Evolutionary conservation across 768 basidiomycete species (phyloP), one percentile per base, ranked within the genome.

Genomic region (Sarcomyxa edulis): DNA sequence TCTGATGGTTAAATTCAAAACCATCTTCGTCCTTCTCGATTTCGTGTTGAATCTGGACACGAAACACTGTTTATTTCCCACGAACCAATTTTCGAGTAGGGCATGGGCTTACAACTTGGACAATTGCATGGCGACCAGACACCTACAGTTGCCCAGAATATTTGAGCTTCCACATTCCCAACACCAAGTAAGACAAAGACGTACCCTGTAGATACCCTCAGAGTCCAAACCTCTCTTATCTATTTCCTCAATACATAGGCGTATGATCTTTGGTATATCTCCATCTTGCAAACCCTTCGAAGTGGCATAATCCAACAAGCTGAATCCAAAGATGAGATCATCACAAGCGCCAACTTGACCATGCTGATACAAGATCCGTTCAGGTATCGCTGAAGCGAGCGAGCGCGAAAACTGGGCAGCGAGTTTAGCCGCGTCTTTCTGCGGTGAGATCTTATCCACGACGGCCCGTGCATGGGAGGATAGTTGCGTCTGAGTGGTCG

Each of bases 261-360:
- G 69, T 10, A 95, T 65, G 36, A 94, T 85, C 58, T 79, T 85
- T 0, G 93, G 93, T 22, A 86, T 67, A 7, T 83, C 77, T 8
- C 77, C 78, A 44, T 93, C 89, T 12, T 61, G 66, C 12, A 89
- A 62, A 29, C 76, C 76, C 45, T 90, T 77, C 7, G 87, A 73
- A 26, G 84, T 90, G 11, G 92, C 88, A 52, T 96, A 95, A 53
- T 94, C 92, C 27, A 84, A 81, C 41, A 96, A 62, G 48, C 77
- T 83, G 47, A 94, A 80, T 16, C 92, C 93, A 53, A 95, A 96
- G 23, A 94, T 86, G 18, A 96, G 61, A 58, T 94, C 91, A 37
- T 74, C 76, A 53, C 92, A 96, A 54, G 81, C 79, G 18, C 93
- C 93, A 18, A 95, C 84, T 44, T 72, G 68, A 40, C 76, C 83